phyloP scores from a whole-genome alignment of 179 eudicot genomes.

The Pouteria campechiana region DNA sequence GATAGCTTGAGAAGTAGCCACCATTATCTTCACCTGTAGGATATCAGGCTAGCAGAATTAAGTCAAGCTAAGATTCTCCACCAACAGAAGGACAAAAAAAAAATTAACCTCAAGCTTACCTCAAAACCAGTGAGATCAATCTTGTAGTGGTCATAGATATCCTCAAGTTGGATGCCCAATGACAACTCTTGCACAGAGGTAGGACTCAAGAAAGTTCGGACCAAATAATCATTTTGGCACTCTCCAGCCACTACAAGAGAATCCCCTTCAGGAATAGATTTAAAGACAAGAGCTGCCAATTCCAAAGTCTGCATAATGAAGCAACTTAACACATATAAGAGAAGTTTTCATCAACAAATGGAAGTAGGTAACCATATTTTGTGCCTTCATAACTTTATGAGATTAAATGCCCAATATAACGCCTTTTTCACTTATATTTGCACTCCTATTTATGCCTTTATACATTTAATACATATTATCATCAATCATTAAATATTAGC shows the following conservation, averaged over 20 bases:
- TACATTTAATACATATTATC: no score
- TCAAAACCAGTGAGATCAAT: slow-evolving; percentile 42
- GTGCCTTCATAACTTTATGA: no score
- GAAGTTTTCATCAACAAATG: not conserved
- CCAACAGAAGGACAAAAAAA: not conserved
- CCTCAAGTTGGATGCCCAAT: slow-evolving; percentile 23
- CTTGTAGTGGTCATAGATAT: slow-evolving; percentile 57
- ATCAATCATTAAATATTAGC: no score
- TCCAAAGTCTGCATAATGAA: slow-evolving; percentile 42
- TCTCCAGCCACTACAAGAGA: slow-evolving; percentile 17
- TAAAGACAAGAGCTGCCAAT: slow-evolving; percentile 28
- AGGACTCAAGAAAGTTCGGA: slow-evolving; percentile 8
- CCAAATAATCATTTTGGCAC: slow-evolving; percentile 8
- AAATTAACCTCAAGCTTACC: slow-evolving; percentile 27
- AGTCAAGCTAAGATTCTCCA: no score
- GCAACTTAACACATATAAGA: not conserved
- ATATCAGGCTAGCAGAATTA: slow-evolving; percentile 1
- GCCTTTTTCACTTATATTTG: no score
- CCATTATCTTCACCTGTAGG: slow-evolving; percentile 42
- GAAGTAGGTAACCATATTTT: not conserved
- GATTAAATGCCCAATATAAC: no score
- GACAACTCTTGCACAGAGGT: slow-evolving; percentile 13
- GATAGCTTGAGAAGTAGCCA: slow-evolving; percentile 24
- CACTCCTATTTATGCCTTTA: no score
- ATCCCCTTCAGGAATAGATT: slow-evolving; percentile 22